These are phyloP conservation scores for Sporothrix luriei DNA, from an alignment of 2,329 filamentous ascomycete genomes.

Conservation along the genomic window DNA sequence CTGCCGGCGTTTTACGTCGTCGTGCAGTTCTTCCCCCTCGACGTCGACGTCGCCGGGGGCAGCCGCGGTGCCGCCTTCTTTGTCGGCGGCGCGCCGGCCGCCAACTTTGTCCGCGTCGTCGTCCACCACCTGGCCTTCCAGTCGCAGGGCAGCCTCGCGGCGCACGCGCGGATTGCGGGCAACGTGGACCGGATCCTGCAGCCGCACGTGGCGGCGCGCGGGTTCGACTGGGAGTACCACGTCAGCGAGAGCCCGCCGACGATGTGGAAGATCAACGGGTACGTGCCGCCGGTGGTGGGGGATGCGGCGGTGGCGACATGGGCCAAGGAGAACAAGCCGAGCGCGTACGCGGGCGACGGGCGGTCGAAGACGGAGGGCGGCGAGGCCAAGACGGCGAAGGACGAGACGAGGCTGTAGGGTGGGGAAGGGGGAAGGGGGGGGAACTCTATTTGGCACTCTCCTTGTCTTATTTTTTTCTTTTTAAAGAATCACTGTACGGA, in stretches of 20 bases:
- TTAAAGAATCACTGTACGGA: no score
- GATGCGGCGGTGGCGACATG: slow-evolving; percentile 16
- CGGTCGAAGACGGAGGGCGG: not conserved
- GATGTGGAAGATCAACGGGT: slow-evolving; percentile 49
- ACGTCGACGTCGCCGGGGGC: slow-evolving; percentile 19
- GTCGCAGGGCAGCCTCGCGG: slow-evolving; percentile 16
- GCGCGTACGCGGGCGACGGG: slow-evolving; percentile 13
- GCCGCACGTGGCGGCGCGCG: slow-evolving; percentile 47
- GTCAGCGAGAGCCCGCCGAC: slow-evolving; percentile 48
- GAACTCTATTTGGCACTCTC: not conserved
- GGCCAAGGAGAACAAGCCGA: slow-evolving; percentile 27
- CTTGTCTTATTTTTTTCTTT: no score
- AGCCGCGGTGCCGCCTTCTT: slow-evolving; percentile 16
- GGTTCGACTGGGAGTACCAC: slow-evolving; percentile 50
- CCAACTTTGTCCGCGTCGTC: slow-evolving; percentile 33
- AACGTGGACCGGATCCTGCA: slow-evolving; percentile 44
- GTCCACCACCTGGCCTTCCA: slow-evolving; percentile 33
- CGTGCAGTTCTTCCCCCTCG: slow-evolving; percentile 45
- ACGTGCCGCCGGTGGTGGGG: slow-evolving; percentile 25
- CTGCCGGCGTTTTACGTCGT: slow-evolving; percentile 52
- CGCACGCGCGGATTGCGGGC: slow-evolving; percentile 21
- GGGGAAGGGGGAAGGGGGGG: not conserved
- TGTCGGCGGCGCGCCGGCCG: slow-evolving; percentile 21
- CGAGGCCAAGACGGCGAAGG: not conserved
- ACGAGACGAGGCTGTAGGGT: slow-evolving; percentile 1